Evolutionary conservation across 2,329 filamentous ascomycete genomes (phyloP), one percentile per base, ranked within the genome.

Genomic region (Penicillium sp.): DNA sequence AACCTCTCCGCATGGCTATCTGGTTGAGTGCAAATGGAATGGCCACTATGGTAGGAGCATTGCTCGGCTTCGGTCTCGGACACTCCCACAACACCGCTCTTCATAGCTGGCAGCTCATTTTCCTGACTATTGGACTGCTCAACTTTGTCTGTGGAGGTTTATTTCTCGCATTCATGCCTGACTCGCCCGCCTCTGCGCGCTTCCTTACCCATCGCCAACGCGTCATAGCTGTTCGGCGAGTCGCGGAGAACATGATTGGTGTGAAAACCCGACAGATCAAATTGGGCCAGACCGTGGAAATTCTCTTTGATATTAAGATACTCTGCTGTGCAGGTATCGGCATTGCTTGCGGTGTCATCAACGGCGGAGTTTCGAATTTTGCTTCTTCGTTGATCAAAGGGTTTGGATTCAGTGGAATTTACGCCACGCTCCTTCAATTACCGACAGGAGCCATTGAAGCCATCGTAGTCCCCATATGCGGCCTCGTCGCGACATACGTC

Each of bases 311-410:
- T 56, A 52, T 77, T 54, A 74, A 74, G 43, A 71, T 74, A 0
- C 70, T 79, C 52, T 77, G 76, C 35, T 72, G 80, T 4, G 68
- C 76, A 25, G 69, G 78, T 8, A 78, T 80, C 48, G 80, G 76
- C 0, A 73, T 82, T 1, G 73, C 72, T 7, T 78, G 79, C 48
- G 81, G 81, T 10, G 76, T 83, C 4, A 73, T 83, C 43, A 83
- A 84, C 56, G 81, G 81, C n/a, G 79, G 81, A 3, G 79, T 84
- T 0, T 66, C 72, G 2, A 84, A 83, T 59, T 84, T 84, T 62
- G 70, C 79, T 19, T 82, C 80, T 0, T 73, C 79, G 0, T 64
- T 82, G 6, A 80, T 82, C 59, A 77, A 78, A 55, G 80, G 80
- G 3, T 82, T 76, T 57, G 76, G 78, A 70, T 68, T 73, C 65